Conservation (phyloP, 2,329 filamentous ascomycete species). For the Nannizzia gypsea region DNA sequence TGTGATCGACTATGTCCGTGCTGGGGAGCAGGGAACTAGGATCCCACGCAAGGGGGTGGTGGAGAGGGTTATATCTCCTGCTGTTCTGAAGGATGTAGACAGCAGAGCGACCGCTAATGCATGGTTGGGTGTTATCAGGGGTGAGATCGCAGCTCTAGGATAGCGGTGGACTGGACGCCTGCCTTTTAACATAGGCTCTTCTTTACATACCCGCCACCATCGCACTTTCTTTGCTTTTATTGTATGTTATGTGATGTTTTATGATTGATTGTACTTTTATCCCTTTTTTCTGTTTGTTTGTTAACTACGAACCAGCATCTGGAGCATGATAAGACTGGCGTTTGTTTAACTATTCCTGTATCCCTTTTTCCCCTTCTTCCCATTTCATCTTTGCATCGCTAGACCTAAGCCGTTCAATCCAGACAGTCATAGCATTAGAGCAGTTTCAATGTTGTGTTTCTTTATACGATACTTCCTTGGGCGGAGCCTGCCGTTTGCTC, state of each 20-base stretch:
- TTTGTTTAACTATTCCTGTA: background rate
- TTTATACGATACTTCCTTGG: background rate
- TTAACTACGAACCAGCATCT: background rate
- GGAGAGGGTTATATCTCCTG: constrained; percentile 28
- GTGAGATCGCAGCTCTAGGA: background rate
- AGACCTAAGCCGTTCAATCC: background rate
- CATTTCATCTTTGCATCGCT: background rate
- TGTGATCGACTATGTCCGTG: constrained; percentile 31
- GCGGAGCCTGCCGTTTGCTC: background rate
- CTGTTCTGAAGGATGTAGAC: constrained; percentile 29
- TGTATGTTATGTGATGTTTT: background rate
- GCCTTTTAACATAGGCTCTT: background rate
- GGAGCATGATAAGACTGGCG: background rate
- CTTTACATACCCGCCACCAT: background rate
- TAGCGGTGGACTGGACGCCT: background rate
- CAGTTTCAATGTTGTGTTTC: background rate
- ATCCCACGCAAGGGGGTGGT: constrained; percentile 32
- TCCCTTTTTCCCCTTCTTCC: background rate
- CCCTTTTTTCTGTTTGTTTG: background rate
- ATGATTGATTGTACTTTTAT: background rate
- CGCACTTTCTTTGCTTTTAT: background rate
- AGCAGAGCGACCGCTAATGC: constrained; percentile 22
- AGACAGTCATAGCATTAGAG: background rate
- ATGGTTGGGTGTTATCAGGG: constrained; percentile 20
- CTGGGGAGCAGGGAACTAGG: constrained; percentile 26